Base-by-base conservation (phyloP, 257 asterid species). In the Gentiana macrophylla region DNA sequence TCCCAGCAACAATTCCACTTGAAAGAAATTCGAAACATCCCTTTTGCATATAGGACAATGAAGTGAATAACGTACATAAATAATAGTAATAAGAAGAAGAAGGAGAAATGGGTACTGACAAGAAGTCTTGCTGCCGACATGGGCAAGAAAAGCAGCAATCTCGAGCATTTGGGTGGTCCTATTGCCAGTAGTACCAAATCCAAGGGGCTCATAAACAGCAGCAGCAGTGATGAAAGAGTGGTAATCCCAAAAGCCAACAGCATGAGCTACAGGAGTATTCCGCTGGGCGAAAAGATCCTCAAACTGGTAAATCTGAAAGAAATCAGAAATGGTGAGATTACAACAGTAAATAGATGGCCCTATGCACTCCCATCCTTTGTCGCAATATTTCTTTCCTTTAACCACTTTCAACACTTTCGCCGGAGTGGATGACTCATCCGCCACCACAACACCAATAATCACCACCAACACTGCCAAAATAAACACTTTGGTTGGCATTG, bases 161-260 rank as follows among this genome's bases (percentile, higher is more conserved):
- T 90, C 98, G 70, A 57, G 74, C 91, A 86, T 80, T 75, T 84
- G 95, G 74, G 41, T 37, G 8, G 69, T 48, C 59, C 68, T 68
- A 32, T 89, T 86, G 56, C 95, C 97, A 57, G 95, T 77, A 24
- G 98, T 90, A 38, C 94, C 95, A 50, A 90, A 90, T 15, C 98
- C 98, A 6, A 52, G 75, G 32, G 93, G 96, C 84, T 90, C 80
- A 59, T 62, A 84, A 11, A 63, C 0, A 54, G 98, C 62, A 62
- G 95, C 74, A 66, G 94, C 94, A 54, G 62, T 59, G 62, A 86
- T 86, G 72, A 90, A 90, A 3, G 97, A 80, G 51, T 58, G 59
- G 67, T 78, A 86, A 54, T 86, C 95, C 96, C 96, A 86, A 52
- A 80, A 90, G 1, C 86, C 91, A 60, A 70, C 85, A 37, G 98